Base-by-base conservation (phyloP, 2,329 filamentous ascomycete genomes). In the Cladophialophora bantiana region DNA sequence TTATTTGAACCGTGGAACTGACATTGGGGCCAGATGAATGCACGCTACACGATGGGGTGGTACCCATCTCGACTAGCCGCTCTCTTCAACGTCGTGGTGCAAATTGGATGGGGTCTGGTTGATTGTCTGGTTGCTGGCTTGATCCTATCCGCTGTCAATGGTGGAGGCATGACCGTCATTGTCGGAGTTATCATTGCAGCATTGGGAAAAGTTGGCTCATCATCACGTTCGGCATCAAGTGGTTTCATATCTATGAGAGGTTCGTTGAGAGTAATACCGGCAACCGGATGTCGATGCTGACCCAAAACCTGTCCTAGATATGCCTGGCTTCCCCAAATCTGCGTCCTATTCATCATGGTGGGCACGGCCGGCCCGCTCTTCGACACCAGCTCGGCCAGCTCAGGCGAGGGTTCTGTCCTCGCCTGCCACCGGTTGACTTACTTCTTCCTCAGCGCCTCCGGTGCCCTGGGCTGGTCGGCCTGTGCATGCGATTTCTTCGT, bases 1-100 rank as follows among this genome's bases (percentile, higher is more conserved):
- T 26, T 15, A 53, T 36, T 35, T 15, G 13, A 36, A 61, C 7
- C 15, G 45, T 20, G 15, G 20, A 40, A 54, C 59, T 61, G 34
- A 61, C n/a, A 26, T 55, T 2, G 31, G 3, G 31, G 2, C 31
- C 32, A 55, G 53, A 31, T 61, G 34, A 61, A 61, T 45, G 42
- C 42, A 40, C 82, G 86, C 7, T 89, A 87, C 72, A 79, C 84
- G n/a, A 89, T 89, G 83, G 87, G 88, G 7, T 89, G 86, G 85
- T 89, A 84, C 81, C 87, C 87, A 0, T 84, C 84, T 57, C 89
- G 89, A 75, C 77, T 90, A 4, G 82, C 89, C 38, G 86, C 88
- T 15, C 72, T 89, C 26, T 78, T 90, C 63, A 89, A 89, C 72
- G 78, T 90, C 52, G 83, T 89, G 50, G 83, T 88, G 26, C 80